phyloP scores from a whole-genome alignment of 345 rosid genomes.

The Rhizophora mangle region DNA sequence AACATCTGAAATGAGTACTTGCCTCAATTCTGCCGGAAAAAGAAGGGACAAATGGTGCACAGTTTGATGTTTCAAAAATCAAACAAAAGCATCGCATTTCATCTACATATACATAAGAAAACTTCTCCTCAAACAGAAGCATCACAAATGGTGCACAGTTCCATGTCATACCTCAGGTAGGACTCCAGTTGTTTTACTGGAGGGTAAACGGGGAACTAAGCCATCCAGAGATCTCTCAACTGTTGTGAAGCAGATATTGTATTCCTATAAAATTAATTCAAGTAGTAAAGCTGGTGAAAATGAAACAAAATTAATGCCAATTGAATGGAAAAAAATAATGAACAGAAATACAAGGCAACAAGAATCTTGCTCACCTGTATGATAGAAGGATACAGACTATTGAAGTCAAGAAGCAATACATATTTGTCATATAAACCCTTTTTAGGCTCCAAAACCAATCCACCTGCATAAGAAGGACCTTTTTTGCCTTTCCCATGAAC shows the following conservation, averaged over 20 bases:
- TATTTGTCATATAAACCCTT: slow-evolving; percentile 91
- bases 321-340: neutral
- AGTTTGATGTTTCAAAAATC: slow-evolving; percentile 1
- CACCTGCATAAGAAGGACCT: slow-evolving; percentile 94
- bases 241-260: slow-evolving; percentile 96
- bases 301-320: neutral
- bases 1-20: slow-evolving; percentile 17
- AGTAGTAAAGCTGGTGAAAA: slow-evolving; percentile 9
- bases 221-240: slow-evolving; percentile 81
- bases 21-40: slow-evolving; percentile 2
- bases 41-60: neutral
- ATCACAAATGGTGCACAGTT: neutral
- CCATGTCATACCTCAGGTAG: slow-evolving; percentile 70
- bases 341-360: slow-evolving; percentile 10
- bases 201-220: slow-evolving; percentile 63
- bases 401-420: slow-evolving; percentile 91
- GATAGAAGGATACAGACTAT: slow-evolving; percentile 97
- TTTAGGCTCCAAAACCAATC: slow-evolving; percentile 96
- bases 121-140: neutral
- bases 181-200: slow-evolving; percentile 67
- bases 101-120: slow-evolving; percentile 1
- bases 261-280: slow-evolving; percentile 58
- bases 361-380: slow-evolving; percentile 67
- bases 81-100: neutral
- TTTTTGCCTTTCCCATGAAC: slow-evolving; percentile 61